A percentile compares a stretch with the other conserved stretches of the same genome.
Conservation (phyloP, 495 filamentous ascomycete species). For the Ramalina peruviana region DNA sequence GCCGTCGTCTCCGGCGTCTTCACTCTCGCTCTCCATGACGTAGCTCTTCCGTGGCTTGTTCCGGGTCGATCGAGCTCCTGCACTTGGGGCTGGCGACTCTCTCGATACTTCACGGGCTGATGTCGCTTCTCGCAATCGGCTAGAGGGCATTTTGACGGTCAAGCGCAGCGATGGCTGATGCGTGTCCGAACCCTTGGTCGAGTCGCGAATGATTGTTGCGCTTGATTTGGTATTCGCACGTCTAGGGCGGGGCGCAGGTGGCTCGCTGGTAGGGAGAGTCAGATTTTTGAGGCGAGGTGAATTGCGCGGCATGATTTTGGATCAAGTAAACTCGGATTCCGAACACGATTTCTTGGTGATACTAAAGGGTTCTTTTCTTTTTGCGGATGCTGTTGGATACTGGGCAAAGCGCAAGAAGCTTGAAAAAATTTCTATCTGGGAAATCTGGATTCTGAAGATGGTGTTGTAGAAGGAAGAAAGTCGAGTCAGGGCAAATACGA, state of each 20-base stretch:
- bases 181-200: slow-evolving; percentile 40
- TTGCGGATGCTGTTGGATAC: too few species aligned
- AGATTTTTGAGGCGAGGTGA: slow-evolving; percentile 34
- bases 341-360: too few species aligned
- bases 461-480: too few species aligned
- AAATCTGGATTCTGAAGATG: too few species aligned
- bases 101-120: slow-evolving; percentile 19
- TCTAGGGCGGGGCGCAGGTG: slow-evolving; percentile 16
- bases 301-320: slow-evolving; percentile 33
- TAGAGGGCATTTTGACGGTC: slow-evolving; percentile 73
- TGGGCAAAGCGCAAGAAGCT: too few species aligned
- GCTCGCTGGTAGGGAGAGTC: slow-evolving; percentile 26
- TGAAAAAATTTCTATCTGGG: too few species aligned
- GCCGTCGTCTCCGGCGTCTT: slow-evolving; percentile 34
- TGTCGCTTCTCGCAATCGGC: slow-evolving; percentile 68
- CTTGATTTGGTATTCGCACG: slow-evolving; percentile 19
- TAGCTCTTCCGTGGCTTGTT: slow-evolving; percentile 52
- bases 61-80: slow-evolving; percentile 30
- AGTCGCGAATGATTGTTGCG: slow-evolving; percentile 41
- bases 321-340: not conserved
- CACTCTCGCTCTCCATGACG: slow-evolving; percentile 48
- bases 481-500: too few species aligned
- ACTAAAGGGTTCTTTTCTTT: too few species aligned
- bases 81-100: slow-evolving; percentile 11
- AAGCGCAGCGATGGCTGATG: slow-evolving; percentile 53